Evolutionary conservation across 495 filamentous ascomycete genomes (phyloP).

Genomic region (Pyrenula massariospora): DNA sequence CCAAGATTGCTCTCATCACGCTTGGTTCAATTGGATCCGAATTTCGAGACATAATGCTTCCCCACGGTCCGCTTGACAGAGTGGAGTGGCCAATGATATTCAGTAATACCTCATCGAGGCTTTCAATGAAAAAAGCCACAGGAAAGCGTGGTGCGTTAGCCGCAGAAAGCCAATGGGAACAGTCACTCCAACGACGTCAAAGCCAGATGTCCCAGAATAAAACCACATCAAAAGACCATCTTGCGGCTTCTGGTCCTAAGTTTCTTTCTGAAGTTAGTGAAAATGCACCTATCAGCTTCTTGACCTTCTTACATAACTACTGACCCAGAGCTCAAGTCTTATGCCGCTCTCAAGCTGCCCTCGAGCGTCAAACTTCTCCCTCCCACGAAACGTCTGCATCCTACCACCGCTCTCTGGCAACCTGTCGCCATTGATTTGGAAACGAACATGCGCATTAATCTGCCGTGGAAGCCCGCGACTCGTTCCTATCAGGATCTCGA

Average conservation of each 20-base stretch:
- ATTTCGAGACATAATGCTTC: not conserved
- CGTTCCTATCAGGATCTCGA: not conserved
- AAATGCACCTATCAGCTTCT: too few relatives aligned
- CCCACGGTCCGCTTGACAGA: not conserved
- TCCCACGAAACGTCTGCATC: not conserved
- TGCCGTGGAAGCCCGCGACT: not conserved
- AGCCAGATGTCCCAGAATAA: not conserved
- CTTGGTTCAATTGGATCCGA: not conserved
- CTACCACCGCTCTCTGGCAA: not conserved
- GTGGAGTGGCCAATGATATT: not conserved
- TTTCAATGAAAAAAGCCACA: not conserved
- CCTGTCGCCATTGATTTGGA: not conserved
- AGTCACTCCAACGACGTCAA: not conserved
- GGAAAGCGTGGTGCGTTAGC: not conserved
- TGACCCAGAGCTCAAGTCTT: not conserved
- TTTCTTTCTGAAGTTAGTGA: too few relatives aligned
- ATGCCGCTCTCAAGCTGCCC: not conserved
- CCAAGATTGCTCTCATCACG: not conserved
- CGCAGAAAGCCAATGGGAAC: not conserved
- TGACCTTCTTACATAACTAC: too few relatives aligned
- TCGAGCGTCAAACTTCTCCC: not conserved
- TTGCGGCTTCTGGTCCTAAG: too few relatives aligned
- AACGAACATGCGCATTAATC: not conserved
- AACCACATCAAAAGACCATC: not conserved
- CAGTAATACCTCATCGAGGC: not conserved